Evolutionary conservation across 2,329 filamentous ascomycete genomes (phyloP).

Genomic region (Pseudonectria foliicola): DNA sequence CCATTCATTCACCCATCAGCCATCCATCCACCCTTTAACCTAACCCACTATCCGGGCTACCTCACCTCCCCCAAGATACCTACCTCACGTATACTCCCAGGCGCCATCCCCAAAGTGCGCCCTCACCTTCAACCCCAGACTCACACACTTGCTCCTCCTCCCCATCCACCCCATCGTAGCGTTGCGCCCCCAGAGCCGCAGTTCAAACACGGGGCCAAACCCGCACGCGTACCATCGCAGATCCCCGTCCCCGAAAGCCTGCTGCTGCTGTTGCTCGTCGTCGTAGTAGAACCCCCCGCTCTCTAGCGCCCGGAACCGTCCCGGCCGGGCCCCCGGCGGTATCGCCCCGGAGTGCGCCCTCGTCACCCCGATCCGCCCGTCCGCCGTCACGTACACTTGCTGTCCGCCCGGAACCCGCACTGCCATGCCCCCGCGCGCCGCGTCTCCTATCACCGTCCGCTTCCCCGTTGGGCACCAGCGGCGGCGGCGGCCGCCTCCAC

Average conservation of each 20-base stretch:
- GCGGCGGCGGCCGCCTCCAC: no score
- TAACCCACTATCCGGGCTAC: not conserved
- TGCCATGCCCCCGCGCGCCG: slow-evolving; percentile 18
- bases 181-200: no score
- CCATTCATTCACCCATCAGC: not conserved
- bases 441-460: slow-evolving; percentile 17
- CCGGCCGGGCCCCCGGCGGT: slow-evolving; percentile 18
- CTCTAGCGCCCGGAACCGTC: slow-evolving; percentile 23
- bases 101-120: no score
- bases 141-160: no score
- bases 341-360: slow-evolving; percentile 27
- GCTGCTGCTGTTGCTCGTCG: no score
- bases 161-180: no score
- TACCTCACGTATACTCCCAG: no score
- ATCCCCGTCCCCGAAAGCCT: no score
- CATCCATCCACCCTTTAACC: not conserved
- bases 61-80: no score
- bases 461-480: slow-evolving; percentile 15
- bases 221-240: no score
- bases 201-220: no score
- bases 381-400: slow-evolving; percentile 21
- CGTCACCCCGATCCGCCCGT: slow-evolving; percentile 25
- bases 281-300: slow-evolving; percentile 27
- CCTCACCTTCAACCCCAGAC: no score
- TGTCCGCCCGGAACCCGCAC: slow-evolving; percentile 28